Percentiles rank a stretch among this genome's conserved stretches.
phyloP scores from a whole-genome alignment of 1,284 basidiomycete genomes.

The Moesziomyces globuligerus region DNA sequence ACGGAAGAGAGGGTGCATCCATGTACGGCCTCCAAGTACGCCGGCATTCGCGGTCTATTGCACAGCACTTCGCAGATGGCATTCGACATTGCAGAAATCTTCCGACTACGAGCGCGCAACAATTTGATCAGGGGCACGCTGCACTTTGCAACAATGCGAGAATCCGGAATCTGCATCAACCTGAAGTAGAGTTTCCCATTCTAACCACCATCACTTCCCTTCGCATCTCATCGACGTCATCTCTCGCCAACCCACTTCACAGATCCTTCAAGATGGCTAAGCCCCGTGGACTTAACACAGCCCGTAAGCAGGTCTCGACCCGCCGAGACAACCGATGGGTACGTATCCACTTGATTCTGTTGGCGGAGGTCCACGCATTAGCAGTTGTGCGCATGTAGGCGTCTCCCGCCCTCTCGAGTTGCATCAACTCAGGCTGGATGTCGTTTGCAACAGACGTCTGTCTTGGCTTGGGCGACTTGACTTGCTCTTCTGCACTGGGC shows the following conservation, averaged over 20 bases:
- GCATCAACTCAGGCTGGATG: no score
- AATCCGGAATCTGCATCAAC: no score
- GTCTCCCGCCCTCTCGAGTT: no score
- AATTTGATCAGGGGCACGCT: constrained; percentile 6
- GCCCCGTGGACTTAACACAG: constrained; percentile 99
- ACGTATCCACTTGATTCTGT: constrained; percentile 21
- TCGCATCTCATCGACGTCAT: constrained; percentile 7
- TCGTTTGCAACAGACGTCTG: no score
- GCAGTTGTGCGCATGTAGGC: not conserved
- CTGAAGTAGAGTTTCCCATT: no score
- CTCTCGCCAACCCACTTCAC: constrained; percentile 1
- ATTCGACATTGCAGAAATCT: no score
- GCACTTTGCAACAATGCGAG: constrained; percentile 4
- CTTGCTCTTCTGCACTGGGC: not conserved
- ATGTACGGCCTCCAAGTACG: no score
- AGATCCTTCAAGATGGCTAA: constrained; percentile 69
- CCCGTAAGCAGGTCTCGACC: constrained; percentile 94
- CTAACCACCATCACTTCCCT: constrained; percentile 10
- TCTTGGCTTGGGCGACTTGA: constrained; percentile 1
- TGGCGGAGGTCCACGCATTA: not conserved
- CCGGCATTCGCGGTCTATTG: no score
- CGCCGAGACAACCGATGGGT: constrained; percentile 96
- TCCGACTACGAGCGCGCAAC: not conserved
- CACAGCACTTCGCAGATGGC: no score
- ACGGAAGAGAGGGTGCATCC: no score